Percentiles rank a stretch among this genome's conserved stretches.
phyloP scores from a whole-genome alignment of 305 asterid species.

The Stenogyne calaminthoides region DNA sequence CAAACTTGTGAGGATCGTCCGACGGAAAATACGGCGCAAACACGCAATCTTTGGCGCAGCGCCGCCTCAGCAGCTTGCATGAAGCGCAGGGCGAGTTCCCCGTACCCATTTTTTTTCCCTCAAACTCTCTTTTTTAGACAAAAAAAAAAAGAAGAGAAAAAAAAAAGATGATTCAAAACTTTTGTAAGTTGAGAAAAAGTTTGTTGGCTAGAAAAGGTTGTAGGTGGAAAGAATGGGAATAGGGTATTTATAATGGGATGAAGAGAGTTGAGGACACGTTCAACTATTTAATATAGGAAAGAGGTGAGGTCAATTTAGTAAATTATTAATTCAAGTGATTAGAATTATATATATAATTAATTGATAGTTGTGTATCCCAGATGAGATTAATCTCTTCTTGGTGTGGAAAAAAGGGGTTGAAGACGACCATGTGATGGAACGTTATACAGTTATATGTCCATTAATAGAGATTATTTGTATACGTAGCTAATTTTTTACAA shows the following conservation, averaged over 20 bases:
- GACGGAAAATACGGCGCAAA: slow-evolving; percentile 79
- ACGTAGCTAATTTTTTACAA: not conserved
- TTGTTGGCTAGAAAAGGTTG: not conserved
- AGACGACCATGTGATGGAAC: slow-evolving; percentile 39
- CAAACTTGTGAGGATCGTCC: slow-evolving; percentile 71
- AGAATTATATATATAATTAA: not conserved
- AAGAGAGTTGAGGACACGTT: slow-evolving; percentile 19
- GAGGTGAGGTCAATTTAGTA: slow-evolving; percentile 27
- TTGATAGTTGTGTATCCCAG: not conserved
- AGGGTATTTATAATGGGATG: slow-evolving; percentile 41
- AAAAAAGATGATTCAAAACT: not conserved
- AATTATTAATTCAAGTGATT: slow-evolving; percentile 25
- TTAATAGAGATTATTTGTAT: not conserved
- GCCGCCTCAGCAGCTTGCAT: slow-evolving; percentile 78
- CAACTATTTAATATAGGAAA: not conserved
- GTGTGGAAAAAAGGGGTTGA: slow-evolving; percentile 27
- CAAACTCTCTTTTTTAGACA: not conserved
- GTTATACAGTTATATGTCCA: slow-evolving; percentile 8
- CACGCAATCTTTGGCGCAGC: slow-evolving; percentile 70
- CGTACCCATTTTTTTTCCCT: slow-evolving; percentile 35
- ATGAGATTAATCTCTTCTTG: slow-evolving; percentile 27
- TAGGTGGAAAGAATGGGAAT: slow-evolving; percentile 2
- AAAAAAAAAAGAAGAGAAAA: too few relatives aligned
- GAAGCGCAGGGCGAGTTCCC: slow-evolving; percentile 77
- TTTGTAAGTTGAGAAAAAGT: not conserved